These are phyloP conservation scores for Suhomyces yuchorum DNA, from an alignment of 1,139 yeast species.

Conservation along the genomic window DNA sequence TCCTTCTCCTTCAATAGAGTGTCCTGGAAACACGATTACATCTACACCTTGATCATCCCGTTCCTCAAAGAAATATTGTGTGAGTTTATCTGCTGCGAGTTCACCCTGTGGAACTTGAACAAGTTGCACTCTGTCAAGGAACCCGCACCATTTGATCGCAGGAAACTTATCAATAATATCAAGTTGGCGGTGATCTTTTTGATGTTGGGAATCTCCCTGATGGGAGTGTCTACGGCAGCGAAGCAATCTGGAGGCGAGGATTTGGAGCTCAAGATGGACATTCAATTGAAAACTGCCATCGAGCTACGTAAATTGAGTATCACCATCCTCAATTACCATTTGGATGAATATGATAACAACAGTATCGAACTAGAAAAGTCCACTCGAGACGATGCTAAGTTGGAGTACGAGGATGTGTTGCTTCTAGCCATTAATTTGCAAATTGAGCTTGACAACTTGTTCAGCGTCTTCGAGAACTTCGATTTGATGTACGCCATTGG, in stretches of 20 bases:
- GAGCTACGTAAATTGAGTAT: constrained; percentile 42
- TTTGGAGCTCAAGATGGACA: constrained; percentile 23
- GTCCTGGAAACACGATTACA: constrained; percentile 25
- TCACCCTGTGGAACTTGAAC: constrained; percentile 21
- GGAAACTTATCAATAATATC: constrained; percentile 22
- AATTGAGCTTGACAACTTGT: constrained; percentile 40
- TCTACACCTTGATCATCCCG: constrained; percentile 36
- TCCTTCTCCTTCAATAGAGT: constrained; percentile 31
- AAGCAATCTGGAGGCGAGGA: constrained; percentile 18
- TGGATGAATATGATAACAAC: constrained; percentile 46
- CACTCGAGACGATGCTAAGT: constrained; percentile 1
- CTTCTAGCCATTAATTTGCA: constrained; percentile 38
- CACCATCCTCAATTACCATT: constrained; percentile 40
- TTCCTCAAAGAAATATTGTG: constrained; percentile 32
- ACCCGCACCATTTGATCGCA: constrained; percentile 11
- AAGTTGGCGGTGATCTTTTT: constrained; percentile 31
- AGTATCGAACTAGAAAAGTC: constrained; percentile 28
- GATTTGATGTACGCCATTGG: constrained; percentile 49
- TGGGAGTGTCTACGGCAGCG: constrained; percentile 20
- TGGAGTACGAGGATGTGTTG: constrained; percentile 23
- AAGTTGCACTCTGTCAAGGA: constrained; percentile 13
- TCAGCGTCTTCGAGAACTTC: constrained; percentile 46
- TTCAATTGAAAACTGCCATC: constrained; percentile 33
- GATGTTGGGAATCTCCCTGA: constrained; percentile 33
- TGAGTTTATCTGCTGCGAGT: constrained; percentile 32